These are phyloP conservation scores for Termitomyces eurrhizus DNA, from an alignment of 768 basidiomycete genomes.

Conservation along the genomic window DNA sequence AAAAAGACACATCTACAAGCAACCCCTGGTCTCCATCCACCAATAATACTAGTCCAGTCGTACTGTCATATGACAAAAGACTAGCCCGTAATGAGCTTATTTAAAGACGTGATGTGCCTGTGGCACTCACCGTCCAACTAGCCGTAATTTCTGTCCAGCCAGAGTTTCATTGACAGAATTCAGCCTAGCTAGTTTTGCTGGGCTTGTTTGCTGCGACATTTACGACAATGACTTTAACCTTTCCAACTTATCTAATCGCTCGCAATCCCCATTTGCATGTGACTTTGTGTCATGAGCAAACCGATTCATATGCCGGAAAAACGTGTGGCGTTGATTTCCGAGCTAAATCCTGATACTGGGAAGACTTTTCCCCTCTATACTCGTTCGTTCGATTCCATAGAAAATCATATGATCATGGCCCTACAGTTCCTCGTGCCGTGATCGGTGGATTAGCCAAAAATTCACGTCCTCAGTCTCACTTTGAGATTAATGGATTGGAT, in stretches of 20 bases:
- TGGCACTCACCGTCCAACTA: slow-evolving; percentile 53
- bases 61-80: slow-evolving; percentile 52
- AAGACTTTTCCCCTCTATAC: no score
- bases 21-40: slow-evolving; percentile 47
- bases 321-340: no score
- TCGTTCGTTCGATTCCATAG: no score
- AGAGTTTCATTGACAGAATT: slow-evolving; percentile 33
- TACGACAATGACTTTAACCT: neutral
- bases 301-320: no score
- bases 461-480: neutral
- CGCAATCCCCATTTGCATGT: neutral
- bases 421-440: no score
- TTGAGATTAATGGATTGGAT: neutral
- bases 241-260: neutral
- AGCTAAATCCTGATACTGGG: no score
- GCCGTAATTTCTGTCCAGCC: slow-evolving; percentile 49
- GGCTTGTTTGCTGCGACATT: slow-evolving; percentile 50
- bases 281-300: neutral
- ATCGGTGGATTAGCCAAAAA: neutral
- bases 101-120: neutral
- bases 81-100: slow-evolving; percentile 26
- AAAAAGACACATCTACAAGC: slow-evolving; percentile 54
- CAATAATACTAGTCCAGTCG: slow-evolving; percentile 42
- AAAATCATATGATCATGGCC: no score
- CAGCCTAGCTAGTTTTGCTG: slow-evolving; percentile 42